A percentile compares a stretch with the other conserved stretches of the same genome.
Evolutionary conservation across 2,329 filamentous ascomycete genomes (phyloP).

Genomic region (Dactylonectria macrodidyma): DNA sequence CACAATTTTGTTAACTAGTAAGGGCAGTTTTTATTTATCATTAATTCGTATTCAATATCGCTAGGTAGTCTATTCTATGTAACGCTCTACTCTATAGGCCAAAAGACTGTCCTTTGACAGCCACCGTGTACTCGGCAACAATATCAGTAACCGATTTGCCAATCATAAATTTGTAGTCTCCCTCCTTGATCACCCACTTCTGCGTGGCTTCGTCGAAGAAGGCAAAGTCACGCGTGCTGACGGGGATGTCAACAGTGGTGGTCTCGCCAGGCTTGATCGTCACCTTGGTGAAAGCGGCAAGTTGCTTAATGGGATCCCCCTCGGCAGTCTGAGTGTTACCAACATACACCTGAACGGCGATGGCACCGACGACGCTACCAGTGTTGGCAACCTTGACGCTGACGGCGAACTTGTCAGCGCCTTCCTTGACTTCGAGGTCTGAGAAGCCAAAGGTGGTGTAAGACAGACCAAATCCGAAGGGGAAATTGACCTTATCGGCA

Average conservation of each 20-base stretch:
- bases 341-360: constrained; percentile 71
- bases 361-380: constrained; percentile 64
- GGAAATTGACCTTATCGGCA: constrained; percentile 71
- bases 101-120: constrained; percentile 41
- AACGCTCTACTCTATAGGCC: constrained; percentile 32
- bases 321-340: constrained; percentile 40
- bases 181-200: constrained; percentile 48
- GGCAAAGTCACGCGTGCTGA: constrained; percentile 46
- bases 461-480: constrained; percentile 72
- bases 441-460: constrained; percentile 70
- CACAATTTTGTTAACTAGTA: not conserved
- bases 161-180: constrained; percentile 49
- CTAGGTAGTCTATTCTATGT: constrained; percentile 10
- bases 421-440: constrained; percentile 61
- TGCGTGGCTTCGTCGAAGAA: constrained; percentile 47
- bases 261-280: constrained; percentile 47
- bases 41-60: constrained; percentile 3
- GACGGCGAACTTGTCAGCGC: constrained; percentile 57
- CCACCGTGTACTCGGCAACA: constrained; percentile 40
- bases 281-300: constrained; percentile 78
- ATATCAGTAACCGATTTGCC: constrained; percentile 46
- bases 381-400: constrained; percentile 71
- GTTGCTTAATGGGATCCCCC: constrained; percentile 67
- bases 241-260: constrained; percentile 41
- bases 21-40: not conserved